Conservation (phyloP, 306 rosid species). For the Prunus padus region DNA sequence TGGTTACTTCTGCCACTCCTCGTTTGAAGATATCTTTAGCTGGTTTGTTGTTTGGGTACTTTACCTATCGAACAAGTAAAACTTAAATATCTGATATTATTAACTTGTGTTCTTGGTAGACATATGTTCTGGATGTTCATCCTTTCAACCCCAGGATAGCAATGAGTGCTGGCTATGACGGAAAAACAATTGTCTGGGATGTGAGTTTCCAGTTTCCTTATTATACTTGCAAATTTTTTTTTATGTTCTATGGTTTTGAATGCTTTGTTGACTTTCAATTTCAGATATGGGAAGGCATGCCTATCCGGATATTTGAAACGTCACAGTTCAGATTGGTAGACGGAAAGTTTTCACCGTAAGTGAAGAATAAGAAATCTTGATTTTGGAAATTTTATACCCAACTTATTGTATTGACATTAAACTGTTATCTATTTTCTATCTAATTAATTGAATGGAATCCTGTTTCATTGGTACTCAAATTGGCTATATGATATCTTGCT, state of each 20-base stretch:
- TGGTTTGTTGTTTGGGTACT: too few relatives aligned
- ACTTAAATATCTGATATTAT: constrained; percentile 23
- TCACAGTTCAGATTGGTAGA: constrained; percentile 91
- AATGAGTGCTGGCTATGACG: constrained; percentile 99
- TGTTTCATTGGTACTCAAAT: not conserved
- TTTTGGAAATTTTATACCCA: not conserved
- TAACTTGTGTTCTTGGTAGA: constrained; percentile 48
- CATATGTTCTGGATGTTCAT: constrained; percentile 98
- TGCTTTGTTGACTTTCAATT: constrained; percentile 26
- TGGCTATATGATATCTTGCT: not conserved
- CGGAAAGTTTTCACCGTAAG: constrained; percentile 99
- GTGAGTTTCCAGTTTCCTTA: constrained; percentile 58
- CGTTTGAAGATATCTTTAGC: too few relatives aligned
- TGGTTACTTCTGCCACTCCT: too few relatives aligned
- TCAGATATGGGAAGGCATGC: constrained; percentile 98
- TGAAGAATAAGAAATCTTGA: constrained; percentile 19
- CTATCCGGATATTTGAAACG: constrained; percentile 68
- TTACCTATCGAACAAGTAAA: not conserved
- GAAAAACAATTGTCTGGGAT: constrained; percentile 98
- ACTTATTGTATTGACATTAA: not conserved
- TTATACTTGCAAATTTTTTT: constrained; percentile 13
- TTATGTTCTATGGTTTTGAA: constrained; percentile 22
- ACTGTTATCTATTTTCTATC: constrained; percentile 4
- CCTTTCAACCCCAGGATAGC: constrained; percentile 98
- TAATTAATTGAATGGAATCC: not conserved